A percentile compares a stretch with the other conserved stretches of the same genome.
phyloP scores from a whole-genome alignment of 2,329 filamentous ascomycete genomes.

The Venturiaceae sp. region DNA sequence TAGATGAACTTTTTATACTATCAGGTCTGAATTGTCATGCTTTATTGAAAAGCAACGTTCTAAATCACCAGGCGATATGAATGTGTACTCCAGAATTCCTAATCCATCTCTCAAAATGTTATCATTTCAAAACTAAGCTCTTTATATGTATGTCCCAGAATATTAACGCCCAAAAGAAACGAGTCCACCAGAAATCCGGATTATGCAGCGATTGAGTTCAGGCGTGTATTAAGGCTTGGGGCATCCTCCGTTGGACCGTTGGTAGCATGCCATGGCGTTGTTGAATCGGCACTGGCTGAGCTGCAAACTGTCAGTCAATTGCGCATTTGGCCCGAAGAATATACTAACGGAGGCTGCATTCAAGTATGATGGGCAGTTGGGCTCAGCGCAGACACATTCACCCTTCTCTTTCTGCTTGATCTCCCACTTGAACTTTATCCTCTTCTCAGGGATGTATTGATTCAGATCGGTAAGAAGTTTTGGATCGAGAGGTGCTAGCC shows the following conservation, averaged over 20 bases:
- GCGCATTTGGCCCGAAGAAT: neutral
- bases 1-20: no score
- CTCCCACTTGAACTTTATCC: slow-evolving; percentile 3
- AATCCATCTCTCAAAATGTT: neutral
- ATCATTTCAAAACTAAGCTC: neutral
- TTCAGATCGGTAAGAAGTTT: slow-evolving; percentile 2
- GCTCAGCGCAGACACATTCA: neutral
- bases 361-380: neutral
- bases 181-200: neutral
- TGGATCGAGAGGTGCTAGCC: neutral
- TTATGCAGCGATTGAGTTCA: neutral
- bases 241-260: neutral
- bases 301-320: neutral
- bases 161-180: neutral
- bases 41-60: no score
- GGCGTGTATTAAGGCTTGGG: neutral
- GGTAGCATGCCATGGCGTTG: neutral
- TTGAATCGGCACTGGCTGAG: neutral
- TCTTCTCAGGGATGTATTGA: neutral
- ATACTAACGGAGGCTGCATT: neutral
- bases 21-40: no score
- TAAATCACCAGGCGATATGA: no score
- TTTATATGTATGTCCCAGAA: neutral
- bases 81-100: no score
- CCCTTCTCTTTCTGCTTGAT: neutral